phyloP scores from a whole-genome alignment of 768 basidiomycete species.

The Sporobolomyces pararoseus region DNA sequence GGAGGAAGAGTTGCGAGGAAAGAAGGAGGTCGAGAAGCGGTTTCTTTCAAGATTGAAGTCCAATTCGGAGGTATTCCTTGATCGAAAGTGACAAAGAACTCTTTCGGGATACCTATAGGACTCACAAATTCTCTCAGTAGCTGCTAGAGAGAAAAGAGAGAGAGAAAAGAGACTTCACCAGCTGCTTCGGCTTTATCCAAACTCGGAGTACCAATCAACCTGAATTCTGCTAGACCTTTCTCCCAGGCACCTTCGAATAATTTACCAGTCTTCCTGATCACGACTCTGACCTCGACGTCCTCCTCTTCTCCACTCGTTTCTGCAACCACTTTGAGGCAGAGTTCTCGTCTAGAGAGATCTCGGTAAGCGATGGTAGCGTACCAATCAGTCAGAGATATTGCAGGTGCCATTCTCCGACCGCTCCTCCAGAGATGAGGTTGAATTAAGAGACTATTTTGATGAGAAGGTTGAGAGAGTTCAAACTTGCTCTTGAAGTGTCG shows the following conservation, averaged over 20 bases:
- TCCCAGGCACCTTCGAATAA: background rate
- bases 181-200: slow-evolving; percentile 4
- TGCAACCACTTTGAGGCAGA: slow-evolving; percentile 1
- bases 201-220: background rate
- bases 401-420: background rate
- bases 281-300: slow-evolving; percentile 1
- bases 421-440: background rate
- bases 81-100: background rate
- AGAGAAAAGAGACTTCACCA: background rate
- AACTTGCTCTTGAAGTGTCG: no score
- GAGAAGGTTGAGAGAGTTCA: no score
- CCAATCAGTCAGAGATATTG: slow-evolving; percentile 1
- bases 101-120: background rate
- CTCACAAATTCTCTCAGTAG: background rate
- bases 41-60: background rate
- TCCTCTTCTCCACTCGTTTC: no score
- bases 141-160: background rate
- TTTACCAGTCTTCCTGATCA: background rate
- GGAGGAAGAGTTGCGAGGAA: slow-evolving; percentile 12
- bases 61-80: background rate
- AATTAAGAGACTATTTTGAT: no score
- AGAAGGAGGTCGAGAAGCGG: background rate
- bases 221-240: background rate
- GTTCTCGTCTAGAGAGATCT: background rate
- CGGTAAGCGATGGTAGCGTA: background rate